phyloP scores from a whole-genome alignment of 768 basidiomycete genomes.

The Macrolepiota dolichaula region DNA sequence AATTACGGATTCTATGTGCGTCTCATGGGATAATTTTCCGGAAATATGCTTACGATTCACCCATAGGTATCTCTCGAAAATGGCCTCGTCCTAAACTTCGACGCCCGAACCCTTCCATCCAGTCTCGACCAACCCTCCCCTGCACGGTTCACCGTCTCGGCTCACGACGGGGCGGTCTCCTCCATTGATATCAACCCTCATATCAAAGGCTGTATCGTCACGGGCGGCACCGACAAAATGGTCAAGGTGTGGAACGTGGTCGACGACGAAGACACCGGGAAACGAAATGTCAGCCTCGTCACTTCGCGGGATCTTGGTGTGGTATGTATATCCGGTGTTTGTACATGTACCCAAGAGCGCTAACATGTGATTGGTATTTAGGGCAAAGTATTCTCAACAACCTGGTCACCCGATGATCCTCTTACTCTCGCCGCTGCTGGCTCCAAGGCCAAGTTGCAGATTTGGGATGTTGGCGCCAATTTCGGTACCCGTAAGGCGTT shows the following conservation, averaged over 20 bases:
- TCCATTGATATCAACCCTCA: constrained; percentile 90
- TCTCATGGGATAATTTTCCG: background rate
- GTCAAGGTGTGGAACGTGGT: constrained; percentile 95
- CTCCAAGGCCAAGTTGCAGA: constrained; percentile 88
- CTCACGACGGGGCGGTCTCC: constrained; percentile 89
- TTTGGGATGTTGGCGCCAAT: constrained; percentile 93
- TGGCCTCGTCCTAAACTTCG: constrained; percentile 89
- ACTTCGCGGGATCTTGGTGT: constrained; percentile 88
- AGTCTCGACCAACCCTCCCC: constrained; percentile 61
- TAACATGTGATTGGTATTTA: constrained; percentile 25
- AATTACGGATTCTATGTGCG: constrained; percentile 81
- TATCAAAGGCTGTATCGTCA: constrained; percentile 86
- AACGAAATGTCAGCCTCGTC: constrained; percentile 78
- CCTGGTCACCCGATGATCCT: constrained; percentile 93
- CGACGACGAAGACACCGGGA: constrained; percentile 59
- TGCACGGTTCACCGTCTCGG: constrained; percentile 83
- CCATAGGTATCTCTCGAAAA: constrained; percentile 89
- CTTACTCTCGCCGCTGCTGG: constrained; percentile 93
- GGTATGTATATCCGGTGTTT: constrained; percentile 41
- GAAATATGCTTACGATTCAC: background rate
- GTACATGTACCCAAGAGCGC: background rate
- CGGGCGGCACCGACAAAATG: constrained; percentile 92
- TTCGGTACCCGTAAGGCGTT: constrained; percentile 81
- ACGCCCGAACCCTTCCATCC: constrained; percentile 78
- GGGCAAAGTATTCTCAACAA: constrained; percentile 95